Conservation (phyloP, 2,329 filamentous ascomycete genomes). For the Aspergillus jensenii region DNA sequence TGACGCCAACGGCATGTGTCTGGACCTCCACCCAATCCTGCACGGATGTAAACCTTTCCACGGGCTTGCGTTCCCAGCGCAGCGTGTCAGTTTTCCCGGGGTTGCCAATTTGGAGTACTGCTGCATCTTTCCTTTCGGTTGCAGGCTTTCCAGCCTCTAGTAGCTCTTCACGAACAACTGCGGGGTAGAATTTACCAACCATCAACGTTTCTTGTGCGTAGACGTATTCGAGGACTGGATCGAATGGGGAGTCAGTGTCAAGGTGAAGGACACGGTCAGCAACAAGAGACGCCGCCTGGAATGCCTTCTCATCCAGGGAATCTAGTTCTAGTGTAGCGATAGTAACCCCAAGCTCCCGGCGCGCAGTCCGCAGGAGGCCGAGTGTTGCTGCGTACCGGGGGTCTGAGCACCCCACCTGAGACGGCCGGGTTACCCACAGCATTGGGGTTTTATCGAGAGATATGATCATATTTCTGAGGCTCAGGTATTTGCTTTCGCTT, state of each 20-base stretch:
- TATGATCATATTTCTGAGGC: neutral
- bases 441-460: conserved; percentile 9
- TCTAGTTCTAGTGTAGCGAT: neutral
- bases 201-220: conserved; percentile 12
- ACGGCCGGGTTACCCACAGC: conserved; percentile 30
- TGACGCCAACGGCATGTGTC: conserved; percentile 21
- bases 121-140: neutral
- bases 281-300: neutral
- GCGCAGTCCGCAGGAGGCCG: conserved; percentile 29
- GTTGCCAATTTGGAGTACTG: neutral
- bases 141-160: neutral
- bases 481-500: neutral
- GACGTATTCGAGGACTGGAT: conserved; percentile 17
- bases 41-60: neutral
- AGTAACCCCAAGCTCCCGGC: conserved; percentile 23
- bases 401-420: conserved; percentile 25
- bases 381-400: conserved; percentile 28
- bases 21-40: conserved; percentile 2
- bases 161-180: neutral
- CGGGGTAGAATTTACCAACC: conserved; percentile 12
- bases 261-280: neutral
- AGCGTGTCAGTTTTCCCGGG: neutral
- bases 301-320: neutral
- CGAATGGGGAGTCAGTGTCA: neutral
- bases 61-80: neutral